These are phyloP conservation scores for Intubia oerlemansii DNA, from an alignment of 2,329 filamentous ascomycete species.

Conservation along the genomic window DNA sequence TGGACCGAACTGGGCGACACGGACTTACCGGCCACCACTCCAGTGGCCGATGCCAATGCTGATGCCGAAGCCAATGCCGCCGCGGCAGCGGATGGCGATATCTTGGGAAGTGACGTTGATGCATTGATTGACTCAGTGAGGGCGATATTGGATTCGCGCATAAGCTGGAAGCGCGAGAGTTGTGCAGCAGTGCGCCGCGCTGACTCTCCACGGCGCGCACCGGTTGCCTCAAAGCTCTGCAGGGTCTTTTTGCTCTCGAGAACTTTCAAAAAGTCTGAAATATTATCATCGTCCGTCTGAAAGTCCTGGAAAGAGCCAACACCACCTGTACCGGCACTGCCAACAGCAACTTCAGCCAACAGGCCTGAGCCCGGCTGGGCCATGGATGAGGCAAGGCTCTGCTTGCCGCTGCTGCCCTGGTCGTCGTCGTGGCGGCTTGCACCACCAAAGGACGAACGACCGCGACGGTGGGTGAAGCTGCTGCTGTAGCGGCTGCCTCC, in stretches of 20 bases:
- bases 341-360: constrained; percentile 48
- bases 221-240: constrained; percentile 47
- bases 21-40: too few species aligned
- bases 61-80: constrained; percentile 50
- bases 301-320: constrained; percentile 43
- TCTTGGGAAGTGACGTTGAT: constrained; percentile 57
- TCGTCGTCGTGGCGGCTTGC: constrained; percentile 51
- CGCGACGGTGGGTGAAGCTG: constrained; percentile 74
- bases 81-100: constrained; percentile 39
- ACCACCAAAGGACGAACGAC: constrained; percentile 55
- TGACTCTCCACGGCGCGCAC: constrained; percentile 44
- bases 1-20: constrained; percentile 85
- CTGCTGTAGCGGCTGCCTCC: constrained; percentile 68
- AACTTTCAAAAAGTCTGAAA: constrained; percentile 78
- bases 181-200: constrained; percentile 60
- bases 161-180: constrained; percentile 64
- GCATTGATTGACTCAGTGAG: constrained; percentile 88
- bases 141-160: constrained; percentile 74
- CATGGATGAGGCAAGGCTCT: constrained; percentile 48
- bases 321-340: too few species aligned
- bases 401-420: constrained; percentile 60
- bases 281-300: constrained; percentile 70
- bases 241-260: constrained; percentile 78
- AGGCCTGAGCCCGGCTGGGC: constrained; percentile 60
- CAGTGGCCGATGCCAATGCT: constrained; percentile 54